Evolutionary conservation across 345 rosid species (phyloP).

Genomic region (Boechera retrofracta): DNA sequence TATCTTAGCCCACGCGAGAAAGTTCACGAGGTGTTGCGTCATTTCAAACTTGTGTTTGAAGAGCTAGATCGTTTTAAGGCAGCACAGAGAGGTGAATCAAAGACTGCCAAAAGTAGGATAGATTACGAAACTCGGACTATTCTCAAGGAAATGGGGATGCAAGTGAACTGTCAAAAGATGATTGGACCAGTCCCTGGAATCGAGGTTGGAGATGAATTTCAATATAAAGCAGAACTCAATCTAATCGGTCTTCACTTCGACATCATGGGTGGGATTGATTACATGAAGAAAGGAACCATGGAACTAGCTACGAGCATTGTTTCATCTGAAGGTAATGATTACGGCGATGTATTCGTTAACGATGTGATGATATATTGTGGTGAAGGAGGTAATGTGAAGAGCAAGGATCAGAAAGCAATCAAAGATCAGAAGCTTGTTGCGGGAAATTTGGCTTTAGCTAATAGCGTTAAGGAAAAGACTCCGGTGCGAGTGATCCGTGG

Average conservation of each 20-base stretch:
- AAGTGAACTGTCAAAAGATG: slow-evolving; percentile 49
- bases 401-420: slow-evolving; percentile 49
- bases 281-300: slow-evolving; percentile 46
- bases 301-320: slow-evolving; percentile 76
- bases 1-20: slow-evolving; percentile 8
- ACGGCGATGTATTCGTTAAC: slow-evolving; percentile 50
- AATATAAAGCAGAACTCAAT: slow-evolving; percentile 68
- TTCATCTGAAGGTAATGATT: slow-evolving; percentile 72
- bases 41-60: slow-evolving; percentile 6
- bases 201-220: slow-evolving; percentile 84
- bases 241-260: slow-evolving; percentile 80
- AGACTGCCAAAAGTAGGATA: background rate
- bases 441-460: slow-evolving; percentile 77
- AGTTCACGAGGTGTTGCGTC: background rate
- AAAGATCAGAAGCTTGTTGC: slow-evolving; percentile 80
- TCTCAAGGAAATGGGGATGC: slow-evolving; percentile 27
- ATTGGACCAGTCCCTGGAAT: slow-evolving; percentile 87
- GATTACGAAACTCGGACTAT: background rate
- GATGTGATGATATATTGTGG: slow-evolving; percentile 77
- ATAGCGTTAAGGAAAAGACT: slow-evolving; percentile 53
- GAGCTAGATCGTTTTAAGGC: background rate
- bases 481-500: slow-evolving; percentile 89
- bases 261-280: slow-evolving; percentile 78
- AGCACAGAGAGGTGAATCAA: background rate
- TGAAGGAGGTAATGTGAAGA: slow-evolving; percentile 60